These are phyloP conservation scores for Durotheca rogersii DNA, from an alignment of 495 filamentous ascomycete genomes.

Conservation along the genomic window DNA sequence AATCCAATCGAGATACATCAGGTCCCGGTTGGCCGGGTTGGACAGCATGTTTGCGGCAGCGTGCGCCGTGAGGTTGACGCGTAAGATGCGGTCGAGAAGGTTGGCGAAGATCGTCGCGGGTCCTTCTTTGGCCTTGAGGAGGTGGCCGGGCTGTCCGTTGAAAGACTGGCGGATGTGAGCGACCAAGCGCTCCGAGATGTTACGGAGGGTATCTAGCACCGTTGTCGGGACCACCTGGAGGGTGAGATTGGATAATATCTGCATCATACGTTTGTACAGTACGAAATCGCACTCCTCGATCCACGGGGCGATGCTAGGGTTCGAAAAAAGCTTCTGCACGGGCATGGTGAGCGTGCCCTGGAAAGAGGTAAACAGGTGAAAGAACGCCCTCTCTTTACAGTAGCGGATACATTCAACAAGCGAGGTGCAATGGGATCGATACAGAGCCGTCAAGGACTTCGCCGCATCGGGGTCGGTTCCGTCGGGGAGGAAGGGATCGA, in stretches of 20 bases:
- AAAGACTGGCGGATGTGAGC: slow-evolving; percentile 78
- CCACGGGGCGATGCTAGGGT: slow-evolving; percentile 82
- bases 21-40: slow-evolving; percentile 70
- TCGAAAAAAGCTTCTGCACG: slow-evolving; percentile 88
- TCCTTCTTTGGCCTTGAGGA: slow-evolving; percentile 78
- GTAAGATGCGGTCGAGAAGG: slow-evolving; percentile 77
- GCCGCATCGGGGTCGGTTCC: slow-evolving; percentile 81
- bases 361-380: slow-evolving; percentile 93
- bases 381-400: slow-evolving; percentile 92
- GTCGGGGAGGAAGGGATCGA: slow-evolving; percentile 70
- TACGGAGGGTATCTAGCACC: slow-evolving; percentile 79
- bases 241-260: slow-evolving; percentile 78
- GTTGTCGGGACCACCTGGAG: slow-evolving; percentile 84
- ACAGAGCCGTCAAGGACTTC: slow-evolving; percentile 77
- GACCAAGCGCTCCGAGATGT: slow-evolving; percentile 76
- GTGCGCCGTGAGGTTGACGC: slow-evolving; percentile 89
- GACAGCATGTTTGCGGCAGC: slow-evolving; percentile 76
- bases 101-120: slow-evolving; percentile 88
- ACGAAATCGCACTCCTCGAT: slow-evolving; percentile 92
- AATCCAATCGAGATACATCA: slow-evolving; percentile 94
- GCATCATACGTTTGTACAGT: slow-evolving; percentile 95
- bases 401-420: slow-evolving; percentile 92
- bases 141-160: slow-evolving; percentile 75
- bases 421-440: slow-evolving; percentile 91
- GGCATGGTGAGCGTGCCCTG: slow-evolving; percentile 94